A percentile compares a stretch with the other conserved stretches of the same genome.
These are phyloP conservation scores for Arabidopsis arenosa DNA, from an alignment of 345 rosid genomes.

Conservation along the genomic window DNA sequence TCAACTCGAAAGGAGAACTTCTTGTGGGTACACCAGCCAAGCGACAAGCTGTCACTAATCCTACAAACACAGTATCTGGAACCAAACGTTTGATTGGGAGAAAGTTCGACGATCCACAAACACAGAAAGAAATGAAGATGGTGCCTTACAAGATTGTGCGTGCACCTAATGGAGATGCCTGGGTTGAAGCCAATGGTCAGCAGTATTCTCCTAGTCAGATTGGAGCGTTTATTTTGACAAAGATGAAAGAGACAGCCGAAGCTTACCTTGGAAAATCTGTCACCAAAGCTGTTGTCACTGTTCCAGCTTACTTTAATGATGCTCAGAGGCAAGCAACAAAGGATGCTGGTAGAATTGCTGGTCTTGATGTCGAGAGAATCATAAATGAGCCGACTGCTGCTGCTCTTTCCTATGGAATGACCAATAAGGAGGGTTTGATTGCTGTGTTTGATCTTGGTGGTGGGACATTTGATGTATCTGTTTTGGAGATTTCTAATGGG, in stretches of 20 bases:
- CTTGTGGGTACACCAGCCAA: slow-evolving; percentile 94
- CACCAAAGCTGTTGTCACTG: slow-evolving; percentile 80
- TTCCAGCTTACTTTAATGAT: slow-evolving; percentile 95
- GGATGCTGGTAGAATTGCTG: slow-evolving; percentile 94
- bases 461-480: slow-evolving; percentile 87
- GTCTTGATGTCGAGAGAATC: slow-evolving; percentile 86
- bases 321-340: slow-evolving; percentile 97
- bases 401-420: slow-evolving; percentile 92
- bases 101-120: slow-evolving; percentile 74
- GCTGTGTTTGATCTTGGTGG: slow-evolving; percentile 98
- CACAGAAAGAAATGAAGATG: slow-evolving; percentile 87
- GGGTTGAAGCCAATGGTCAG: slow-evolving; percentile 89
- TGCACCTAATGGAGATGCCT: slow-evolving; percentile 94
- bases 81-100: slow-evolving; percentile 90
- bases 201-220: slow-evolving; percentile 89
- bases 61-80: slow-evolving; percentile 75
- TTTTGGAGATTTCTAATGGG: slow-evolving; percentile 90
- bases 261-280: slow-evolving; percentile 77
- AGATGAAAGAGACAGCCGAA: slow-evolving; percentile 95
- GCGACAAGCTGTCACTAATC: slow-evolving; percentile 92
- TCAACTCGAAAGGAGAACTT: slow-evolving; percentile 73
- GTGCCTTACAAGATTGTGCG: slow-evolving; percentile 84
- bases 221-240: slow-evolving; percentile 81
- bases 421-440: slow-evolving; percentile 88
- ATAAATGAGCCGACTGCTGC: slow-evolving; percentile 97